phyloP scores from a whole-genome alignment of 2,329 filamentous ascomycete genomes.

The Fusarium goolgardi region DNA sequence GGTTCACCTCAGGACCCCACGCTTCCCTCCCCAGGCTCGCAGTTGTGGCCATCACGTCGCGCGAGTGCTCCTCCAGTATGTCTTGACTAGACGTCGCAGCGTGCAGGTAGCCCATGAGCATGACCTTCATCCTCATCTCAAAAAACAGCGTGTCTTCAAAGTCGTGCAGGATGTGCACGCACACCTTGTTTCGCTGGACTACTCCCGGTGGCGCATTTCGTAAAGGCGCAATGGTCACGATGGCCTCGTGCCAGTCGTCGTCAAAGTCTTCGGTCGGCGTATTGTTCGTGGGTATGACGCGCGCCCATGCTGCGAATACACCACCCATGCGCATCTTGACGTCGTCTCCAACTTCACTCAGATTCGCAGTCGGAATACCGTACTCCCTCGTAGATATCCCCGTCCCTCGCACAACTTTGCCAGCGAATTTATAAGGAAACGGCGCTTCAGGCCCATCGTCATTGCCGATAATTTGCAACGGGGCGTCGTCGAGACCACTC shows the following conservation, averaged over 20 bases:
- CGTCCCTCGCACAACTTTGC: conserved; percentile 60
- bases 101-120: conserved; percentile 71
- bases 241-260: conserved; percentile 66
- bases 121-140: conserved; percentile 60
- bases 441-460: conserved; percentile 64
- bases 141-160: conserved; percentile 58
- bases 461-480: conserved; percentile 56
- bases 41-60: conserved; percentile 58
- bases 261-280: conserved; percentile 48
- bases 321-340: conserved; percentile 67
- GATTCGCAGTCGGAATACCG: conserved; percentile 65
- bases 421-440: conserved; percentile 65
- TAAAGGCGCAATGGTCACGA: conserved; percentile 67
- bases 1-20: conserved; percentile 58
- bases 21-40: conserved; percentile 59
- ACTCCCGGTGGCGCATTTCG: conserved; percentile 60
- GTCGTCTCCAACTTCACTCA: conserved; percentile 63
- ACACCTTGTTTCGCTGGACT: conserved; percentile 62
- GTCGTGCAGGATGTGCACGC: conserved; percentile 65
- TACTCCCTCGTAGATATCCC: conserved; percentile 55
- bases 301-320: conserved; percentile 74
- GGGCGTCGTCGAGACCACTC: conserved; percentile 46
- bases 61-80: conserved; percentile 48
- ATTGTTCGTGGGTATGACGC: conserved; percentile 53
- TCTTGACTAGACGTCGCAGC: conserved; percentile 44